A percentile compares a stretch with the other conserved stretches of the same genome.
These are phyloP conservation scores for Parathielavia hyrcaniae DNA, from an alignment of 495 filamentous ascomycete genomes.

Conservation along the genomic window DNA sequence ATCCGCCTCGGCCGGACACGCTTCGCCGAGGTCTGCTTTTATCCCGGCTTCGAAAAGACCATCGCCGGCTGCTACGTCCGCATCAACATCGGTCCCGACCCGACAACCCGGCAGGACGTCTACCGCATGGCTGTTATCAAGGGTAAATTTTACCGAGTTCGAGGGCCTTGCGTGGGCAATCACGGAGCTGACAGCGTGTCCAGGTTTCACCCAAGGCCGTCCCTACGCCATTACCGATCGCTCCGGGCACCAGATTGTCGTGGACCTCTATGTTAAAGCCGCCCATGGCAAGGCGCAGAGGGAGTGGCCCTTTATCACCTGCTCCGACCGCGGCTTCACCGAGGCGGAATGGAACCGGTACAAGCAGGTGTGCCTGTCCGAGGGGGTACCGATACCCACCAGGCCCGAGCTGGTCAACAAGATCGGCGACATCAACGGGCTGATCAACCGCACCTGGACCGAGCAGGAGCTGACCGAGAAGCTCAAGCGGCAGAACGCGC, in stretches of 20 bases:
- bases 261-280: slow-evolving; percentile 66
- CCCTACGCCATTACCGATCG: slow-evolving; percentile 70
- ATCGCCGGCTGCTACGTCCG: slow-evolving; percentile 75
- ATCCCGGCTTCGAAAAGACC: slow-evolving; percentile 75
- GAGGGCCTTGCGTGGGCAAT: not conserved
- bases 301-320: slow-evolving; percentile 75
- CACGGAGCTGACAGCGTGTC: slow-evolving; percentile 1
- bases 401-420: slow-evolving; percentile 59
- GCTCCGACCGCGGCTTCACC: slow-evolving; percentile 68
- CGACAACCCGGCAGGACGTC: slow-evolving; percentile 57
- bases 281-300: slow-evolving; percentile 70
- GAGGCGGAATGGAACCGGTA: slow-evolving; percentile 80
- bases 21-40: slow-evolving; percentile 83
- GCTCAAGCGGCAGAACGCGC: slow-evolving; percentile 58
- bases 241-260: slow-evolving; percentile 65
- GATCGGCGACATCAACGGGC: slow-evolving; percentile 69
- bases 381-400: slow-evolving; percentile 64
- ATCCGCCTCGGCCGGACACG: slow-evolving; percentile 72
- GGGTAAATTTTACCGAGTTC: slow-evolving; percentile 43
- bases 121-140: slow-evolving; percentile 87
- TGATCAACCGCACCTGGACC: slow-evolving; percentile 74
- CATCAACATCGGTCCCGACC: slow-evolving; percentile 68
- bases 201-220: slow-evolving; percentile 69
- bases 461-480: slow-evolving; percentile 71
- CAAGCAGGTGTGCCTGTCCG: slow-evolving; percentile 63